Base-by-base conservation (phyloP, 2,329 filamentous ascomycete species). In the Mollisiaceae sp. region DNA sequence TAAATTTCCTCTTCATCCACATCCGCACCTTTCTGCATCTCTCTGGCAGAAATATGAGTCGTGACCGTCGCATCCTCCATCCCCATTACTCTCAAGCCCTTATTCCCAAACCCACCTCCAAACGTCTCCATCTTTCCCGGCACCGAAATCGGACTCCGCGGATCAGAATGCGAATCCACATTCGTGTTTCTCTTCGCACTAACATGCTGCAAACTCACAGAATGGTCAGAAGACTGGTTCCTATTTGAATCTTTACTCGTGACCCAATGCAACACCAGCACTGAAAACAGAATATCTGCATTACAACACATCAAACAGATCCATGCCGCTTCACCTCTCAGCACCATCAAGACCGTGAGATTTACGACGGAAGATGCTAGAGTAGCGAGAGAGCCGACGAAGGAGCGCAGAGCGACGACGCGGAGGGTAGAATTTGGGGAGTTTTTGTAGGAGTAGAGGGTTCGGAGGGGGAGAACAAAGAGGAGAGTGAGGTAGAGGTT, bases 231-330 rank as follows among this genome's bases (percentile, higher is more conserved):
- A 12, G 52, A 36, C 15, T 15, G 11, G 8, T 39, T 20, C 4
- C 58, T 58, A n/a, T 35, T 60, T 4, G 50, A 63, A 50, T 80
- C 79, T 55, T 77, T 77, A 22, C 75, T 75, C 11, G 80, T 81
- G 32, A 87, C 82, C 86, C 86, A 89, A 68, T 88, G 86, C 58
- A 89, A 81, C 22, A 89, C 82, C 8, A 86, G 67, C 14, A 84
- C 82, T 11, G 83, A 86, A 75, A 88, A 87, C 41, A 88, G 79
- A 20, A 88, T 85, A 45, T 89, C 87, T 66, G 82, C 82, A 70
- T 89, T 89, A 72, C 87, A 90, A 71, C 85, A 86, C 78, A 88
- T 86, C 15, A 89, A 79, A 70, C 86, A 89, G 3, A 89, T 81
- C 86, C 87, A 90, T 6, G 84, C 86, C 3, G 83, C 86, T 73